phyloP scores from a whole-genome alignment of 495 filamentous ascomycete genomes.

The Glarea lozoyensis region DNA sequence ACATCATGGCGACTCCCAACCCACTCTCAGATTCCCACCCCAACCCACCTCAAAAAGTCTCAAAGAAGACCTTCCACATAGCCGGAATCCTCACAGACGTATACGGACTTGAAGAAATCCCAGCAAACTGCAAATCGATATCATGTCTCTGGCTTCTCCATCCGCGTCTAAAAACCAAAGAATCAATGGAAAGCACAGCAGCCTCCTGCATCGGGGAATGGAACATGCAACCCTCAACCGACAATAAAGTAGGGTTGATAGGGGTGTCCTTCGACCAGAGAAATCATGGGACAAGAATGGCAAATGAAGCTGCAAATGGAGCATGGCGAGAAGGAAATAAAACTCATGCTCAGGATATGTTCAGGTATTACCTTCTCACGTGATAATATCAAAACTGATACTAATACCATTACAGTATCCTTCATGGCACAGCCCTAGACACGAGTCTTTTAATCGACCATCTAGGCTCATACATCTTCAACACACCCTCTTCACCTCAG shows the following conservation, averaged over 20 bases:
- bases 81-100: slow-evolving; percentile 69
- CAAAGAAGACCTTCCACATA: slow-evolving; percentile 52
- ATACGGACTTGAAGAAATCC: slow-evolving; percentile 70
- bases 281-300: slow-evolving; percentile 73
- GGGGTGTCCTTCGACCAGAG: slow-evolving; percentile 80
- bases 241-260: slow-evolving; percentile 47
- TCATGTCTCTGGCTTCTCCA: slow-evolving; percentile 85
- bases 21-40: slow-evolving; percentile 11
- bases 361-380: too few relatives aligned
- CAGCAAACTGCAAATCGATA: slow-evolving; percentile 34
- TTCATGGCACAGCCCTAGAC: slow-evolving; percentile 64
- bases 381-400: too few relatives aligned
- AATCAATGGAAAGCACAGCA: slow-evolving; percentile 58
- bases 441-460: slow-evolving; percentile 61
- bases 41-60: slow-evolving; percentile 37
- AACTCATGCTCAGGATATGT: slow-evolving; percentile 85
- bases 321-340: slow-evolving; percentile 74
- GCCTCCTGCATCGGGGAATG: slow-evolving; percentile 46
- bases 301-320: slow-evolving; percentile 52
- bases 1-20: slow-evolving; percentile 18
- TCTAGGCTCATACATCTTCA: slow-evolving; percentile 69
- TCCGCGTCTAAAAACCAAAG: slow-evolving; percentile 58
- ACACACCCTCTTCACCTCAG: slow-evolving; percentile 29
- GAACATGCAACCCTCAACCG: slow-evolving; percentile 33
- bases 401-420: too few relatives aligned